Base-by-base conservation (phyloP, 352 stramenopile species). In the Globisporangium perplexum region DNA sequence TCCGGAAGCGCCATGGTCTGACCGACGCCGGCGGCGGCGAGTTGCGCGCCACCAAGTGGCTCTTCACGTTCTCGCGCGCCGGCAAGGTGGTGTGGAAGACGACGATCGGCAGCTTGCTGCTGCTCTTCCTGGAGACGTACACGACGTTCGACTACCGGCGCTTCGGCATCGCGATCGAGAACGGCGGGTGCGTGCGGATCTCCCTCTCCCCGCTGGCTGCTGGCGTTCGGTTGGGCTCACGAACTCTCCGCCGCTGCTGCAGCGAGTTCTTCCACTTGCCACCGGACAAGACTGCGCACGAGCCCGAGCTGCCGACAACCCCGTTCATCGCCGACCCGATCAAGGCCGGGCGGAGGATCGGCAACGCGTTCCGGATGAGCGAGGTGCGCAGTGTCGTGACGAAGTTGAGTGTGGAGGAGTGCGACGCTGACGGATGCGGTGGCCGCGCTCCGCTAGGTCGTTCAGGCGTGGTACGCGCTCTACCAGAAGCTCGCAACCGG, bases 81-180 rank as follows among this genome's bases (percentile, higher is more conserved):
- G 78, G 81, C 24, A 71, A 68, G 43, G 62, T 84, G 20, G 75
- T 68, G 8, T 94, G 83, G 83, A 71, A 70, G 45, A 85, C 79
- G 31, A 69, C 74, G 23, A 75, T 94, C n/a, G 82, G 77, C 23
- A 86, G 74, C 49, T 50, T 94, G 23, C 10, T 92, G 46, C 62
- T 92, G 51, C 66, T 90, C 7, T 94, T 92, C 50, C 53, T 94
- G 39, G 84, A 94, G 66, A 91, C 81, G 14, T 90, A 92, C 55
- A 77, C 88, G 42, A 86, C 74, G 11, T 92, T 94, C 54, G 84
- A 94, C 49, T 94, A 90, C 65, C 72, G 65, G n/a, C 70, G 62
- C 3, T 94, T 88, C 56, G 84, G 84, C 23, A 79, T 94, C 44
- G 85, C 77, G 7, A 81, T 90, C 41, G 66, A 77, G n/a, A 69